Evolutionary conservation across 257 asterid species (phyloP).

Genomic region (Petunia secreta): DNA sequence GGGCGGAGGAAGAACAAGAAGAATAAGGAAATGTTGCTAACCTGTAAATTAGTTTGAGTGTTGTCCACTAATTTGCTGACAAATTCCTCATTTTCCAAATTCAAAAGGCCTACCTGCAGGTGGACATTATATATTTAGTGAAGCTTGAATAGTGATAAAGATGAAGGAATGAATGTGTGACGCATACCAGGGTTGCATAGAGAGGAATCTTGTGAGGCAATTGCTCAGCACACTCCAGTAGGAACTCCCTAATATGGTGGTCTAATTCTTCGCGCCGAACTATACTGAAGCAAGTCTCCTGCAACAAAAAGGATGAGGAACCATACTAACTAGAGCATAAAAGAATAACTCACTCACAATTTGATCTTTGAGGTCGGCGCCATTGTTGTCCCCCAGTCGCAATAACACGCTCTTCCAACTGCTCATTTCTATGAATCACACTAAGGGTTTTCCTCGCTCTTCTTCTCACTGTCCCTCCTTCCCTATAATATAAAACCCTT

Average conservation of each 20-base stretch:
- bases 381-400: slow-evolving; percentile 92
- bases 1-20: background rate
- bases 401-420: slow-evolving; percentile 78
- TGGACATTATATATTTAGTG: background rate
- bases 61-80: slow-evolving; percentile 70
- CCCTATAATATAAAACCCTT: too few species aligned
- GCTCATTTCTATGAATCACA: slow-evolving; percentile 48
- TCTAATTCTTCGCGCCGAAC: slow-evolving; percentile 79
- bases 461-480: too few species aligned
- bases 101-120: slow-evolving; percentile 83
- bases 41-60: slow-evolving; percentile 77
- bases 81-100: slow-evolving; percentile 94
- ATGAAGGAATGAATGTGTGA: slow-evolving; percentile 24
- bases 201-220: slow-evolving; percentile 96
- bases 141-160: background rate
- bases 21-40: slow-evolving; percentile 33
- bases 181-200: slow-evolving; percentile 92
- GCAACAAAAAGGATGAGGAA: slow-evolving; percentile 32
- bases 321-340: slow-evolving; percentile 39
- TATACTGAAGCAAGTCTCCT: slow-evolving; percentile 90
- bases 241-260: slow-evolving; percentile 68
- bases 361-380: slow-evolving; percentile 81
- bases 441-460: too few species aligned
- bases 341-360: slow-evolving; percentile 50
- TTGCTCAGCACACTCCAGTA: slow-evolving; percentile 94